phyloP scores from a whole-genome alignment of 371 early-diverging fungal genomes.

The Mucor velutinosus region DNA sequence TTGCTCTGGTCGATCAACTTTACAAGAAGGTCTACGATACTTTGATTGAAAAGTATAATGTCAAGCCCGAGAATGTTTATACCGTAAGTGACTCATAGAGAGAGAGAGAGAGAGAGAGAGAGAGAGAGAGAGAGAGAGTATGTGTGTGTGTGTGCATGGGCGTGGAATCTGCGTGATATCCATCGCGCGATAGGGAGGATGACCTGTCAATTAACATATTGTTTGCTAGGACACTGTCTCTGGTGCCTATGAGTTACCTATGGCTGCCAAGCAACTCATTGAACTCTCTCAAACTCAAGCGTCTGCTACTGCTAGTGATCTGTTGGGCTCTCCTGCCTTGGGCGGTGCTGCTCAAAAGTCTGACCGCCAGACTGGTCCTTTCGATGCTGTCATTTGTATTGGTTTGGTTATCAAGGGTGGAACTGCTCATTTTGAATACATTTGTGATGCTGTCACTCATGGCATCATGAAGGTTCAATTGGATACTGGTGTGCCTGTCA shows the following conservation, averaged over 20 bases:
- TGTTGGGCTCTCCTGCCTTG: constrained; percentile 51
- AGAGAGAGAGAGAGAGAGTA: not conserved
- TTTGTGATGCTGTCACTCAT: constrained; percentile 87
- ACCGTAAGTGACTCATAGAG: constrained; percentile 36
- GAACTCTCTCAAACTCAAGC: constrained; percentile 63
- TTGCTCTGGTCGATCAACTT: constrained; percentile 77
- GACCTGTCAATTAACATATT: not conserved
- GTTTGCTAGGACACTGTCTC: constrained; percentile 70
- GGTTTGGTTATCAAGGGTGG: constrained; percentile 97
- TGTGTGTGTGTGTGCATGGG: no score
- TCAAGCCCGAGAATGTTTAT: constrained; percentile 72
- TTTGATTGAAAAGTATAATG: constrained; percentile 66
- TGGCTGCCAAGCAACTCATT: constrained; percentile 82
- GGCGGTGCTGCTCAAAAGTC: constrained; percentile 12
- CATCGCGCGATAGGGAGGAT: not conserved
- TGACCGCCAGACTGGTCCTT: constrained; percentile 54
- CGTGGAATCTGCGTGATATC: not conserved
- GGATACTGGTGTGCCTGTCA: constrained; percentile 85
- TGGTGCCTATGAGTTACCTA: constrained; percentile 94
- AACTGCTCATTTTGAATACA: constrained; percentile 98
- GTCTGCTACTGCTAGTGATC: constrained; percentile 55
- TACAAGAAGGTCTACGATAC: constrained; percentile 74
- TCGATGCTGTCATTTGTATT: constrained; percentile 92
- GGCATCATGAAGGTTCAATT: constrained; percentile 93
- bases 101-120: no score